Evolutionary conservation across 2,329 filamentous ascomycete genomes (phyloP).

Genomic region (Colletotrichum tropicale): DNA sequence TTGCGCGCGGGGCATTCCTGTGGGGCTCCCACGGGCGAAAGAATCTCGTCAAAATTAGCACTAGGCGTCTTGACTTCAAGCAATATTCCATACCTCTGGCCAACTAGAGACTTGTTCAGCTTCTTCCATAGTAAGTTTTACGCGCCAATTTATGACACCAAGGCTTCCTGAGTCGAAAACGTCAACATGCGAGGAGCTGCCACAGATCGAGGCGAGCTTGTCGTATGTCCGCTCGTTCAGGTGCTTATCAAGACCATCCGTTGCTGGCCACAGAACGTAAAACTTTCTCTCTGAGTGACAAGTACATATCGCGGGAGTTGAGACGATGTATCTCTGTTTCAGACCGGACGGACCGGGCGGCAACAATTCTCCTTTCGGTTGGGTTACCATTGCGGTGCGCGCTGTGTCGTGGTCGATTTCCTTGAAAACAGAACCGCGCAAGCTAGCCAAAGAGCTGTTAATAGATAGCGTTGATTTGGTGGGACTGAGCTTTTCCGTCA

Average conservation of each 20-base stretch:
- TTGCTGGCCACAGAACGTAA: neutral
- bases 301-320: too few relatives aligned
- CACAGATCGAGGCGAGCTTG: neutral
- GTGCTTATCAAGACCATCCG: neutral
- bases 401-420: neutral
- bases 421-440: neutral
- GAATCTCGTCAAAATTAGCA: neutral
- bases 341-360: neutral
- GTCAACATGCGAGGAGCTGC: neutral
- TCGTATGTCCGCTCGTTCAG: neutral
- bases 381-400: neutral
- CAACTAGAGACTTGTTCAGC: neutral
- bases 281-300: neutral
- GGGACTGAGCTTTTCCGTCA: neutral
- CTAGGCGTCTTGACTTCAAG: rapidly evolving
- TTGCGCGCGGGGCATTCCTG: neutral
- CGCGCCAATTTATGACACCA: neutral
- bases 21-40: neutral
- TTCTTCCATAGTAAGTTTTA: neutral
- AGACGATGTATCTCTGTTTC: too few relatives aligned
- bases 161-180: neutral
- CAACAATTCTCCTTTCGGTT: rapidly evolving
- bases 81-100: neutral
- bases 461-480: neutral
- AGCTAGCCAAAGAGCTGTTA: neutral